Base-by-base conservation (phyloP, 495 filamentous ascomycete species). In the Aspergillus kassunensis region DNA sequence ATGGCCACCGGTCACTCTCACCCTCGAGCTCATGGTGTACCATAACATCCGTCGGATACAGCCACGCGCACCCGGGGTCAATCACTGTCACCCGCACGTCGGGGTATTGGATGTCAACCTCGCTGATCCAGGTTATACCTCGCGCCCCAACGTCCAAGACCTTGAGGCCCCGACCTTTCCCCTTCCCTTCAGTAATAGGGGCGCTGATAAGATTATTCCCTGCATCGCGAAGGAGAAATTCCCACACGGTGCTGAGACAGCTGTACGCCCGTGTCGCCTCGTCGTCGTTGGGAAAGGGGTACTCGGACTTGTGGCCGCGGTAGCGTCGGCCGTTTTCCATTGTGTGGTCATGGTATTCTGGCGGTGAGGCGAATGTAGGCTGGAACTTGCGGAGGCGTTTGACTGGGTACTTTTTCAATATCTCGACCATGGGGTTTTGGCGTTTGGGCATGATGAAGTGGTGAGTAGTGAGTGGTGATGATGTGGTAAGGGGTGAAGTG, bases 311-410 rank as follows among this genome's bases (percentile, higher is more conserved):
- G 34, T 39, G 35, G 34, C 46, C 46, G 4, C 24, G 35, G 46
- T 49, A 49, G 46, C 46, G 46, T 1, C 35, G 20, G 33, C 46
- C 24, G 24, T 49, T 49, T 49, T 47, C 46, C 6, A 4, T 15
- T 1, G 35, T 49, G 46, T 49, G 34, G 20, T 49, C 35, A n/a
- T 40, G 23, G 25, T 44, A 44, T 18, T 12, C 42, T 15, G 25
- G 4, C 4, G 42, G 25, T 2, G 42, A 44, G 42, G 13, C 27
- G 10, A n/a, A 20, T 6, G 25, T 13, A 1, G 42, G 42, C 12
- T 1, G 1, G 15, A 25, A 31, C 12, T 44, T 44, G 6, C 15
- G 42, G 21, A 18, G 6, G 11, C 4, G 37, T 11, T 16, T 40
- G 20, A 40, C 4, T 13, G 20, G 35, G 35, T n/a, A 16, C 18